Conservation (phyloP, 2,329 filamentous ascomycete species). For the Cladophialophora immunda region DNA sequence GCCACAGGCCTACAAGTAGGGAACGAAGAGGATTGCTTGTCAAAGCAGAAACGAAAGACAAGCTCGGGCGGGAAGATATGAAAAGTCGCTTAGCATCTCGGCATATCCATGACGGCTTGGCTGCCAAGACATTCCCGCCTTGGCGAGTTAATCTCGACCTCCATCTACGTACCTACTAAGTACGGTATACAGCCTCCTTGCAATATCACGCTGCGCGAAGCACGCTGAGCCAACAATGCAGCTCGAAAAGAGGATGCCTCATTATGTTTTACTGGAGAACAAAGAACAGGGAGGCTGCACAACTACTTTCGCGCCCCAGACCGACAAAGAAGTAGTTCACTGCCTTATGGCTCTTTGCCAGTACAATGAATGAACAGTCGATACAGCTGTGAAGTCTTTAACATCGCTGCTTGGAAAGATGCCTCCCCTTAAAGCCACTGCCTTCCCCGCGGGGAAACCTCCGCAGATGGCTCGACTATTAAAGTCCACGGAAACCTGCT, state of each 20-base stretch:
- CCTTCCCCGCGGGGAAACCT: too few relatives aligned
- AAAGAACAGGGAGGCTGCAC: too few relatives aligned
- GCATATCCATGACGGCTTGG: constrained; percentile 4
- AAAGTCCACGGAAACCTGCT: too few relatives aligned
- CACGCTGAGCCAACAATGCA: background rate
- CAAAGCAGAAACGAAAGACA: background rate
- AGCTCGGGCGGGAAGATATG: background rate
- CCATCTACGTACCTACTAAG: background rate
- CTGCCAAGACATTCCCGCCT: background rate
- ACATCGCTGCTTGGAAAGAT: background rate
- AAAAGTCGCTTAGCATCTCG: background rate
- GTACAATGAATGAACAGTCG: too few relatives aligned
- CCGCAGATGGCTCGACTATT: too few relatives aligned
- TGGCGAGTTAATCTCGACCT: constrained; percentile 5
- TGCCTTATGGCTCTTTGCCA: too few relatives aligned
- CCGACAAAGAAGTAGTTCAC: too few relatives aligned
- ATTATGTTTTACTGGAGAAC: too few relatives aligned
- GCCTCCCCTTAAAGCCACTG: background rate
- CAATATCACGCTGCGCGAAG: background rate
- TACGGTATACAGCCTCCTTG: background rate
- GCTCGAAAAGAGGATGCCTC: too few relatives aligned
- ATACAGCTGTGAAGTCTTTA: too few relatives aligned
- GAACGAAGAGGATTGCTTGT: background rate
- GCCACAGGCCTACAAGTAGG: background rate
- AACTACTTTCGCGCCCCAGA: too few relatives aligned